Evolutionary conservation across 805 yeast genomes (phyloP).

Genomic region (Komagataella phaffii): DNA sequence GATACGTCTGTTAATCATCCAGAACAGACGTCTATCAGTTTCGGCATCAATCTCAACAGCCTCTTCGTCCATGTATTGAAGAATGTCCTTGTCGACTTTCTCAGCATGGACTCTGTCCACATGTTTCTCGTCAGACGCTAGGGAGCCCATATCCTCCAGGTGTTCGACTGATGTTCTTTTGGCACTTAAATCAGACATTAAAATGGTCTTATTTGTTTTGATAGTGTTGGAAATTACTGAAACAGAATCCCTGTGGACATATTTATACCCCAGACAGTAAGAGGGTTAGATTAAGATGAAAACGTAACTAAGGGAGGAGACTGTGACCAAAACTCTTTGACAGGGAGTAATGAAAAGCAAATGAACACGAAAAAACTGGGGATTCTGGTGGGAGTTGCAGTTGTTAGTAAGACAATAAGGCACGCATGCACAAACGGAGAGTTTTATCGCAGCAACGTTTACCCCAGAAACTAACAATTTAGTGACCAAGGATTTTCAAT

Average conservation of each 20-base stretch:
- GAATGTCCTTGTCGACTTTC: conserved; percentile 2
- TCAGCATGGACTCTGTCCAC: not conserved
- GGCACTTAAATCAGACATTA: not conserved
- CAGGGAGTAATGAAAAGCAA: not conserved
- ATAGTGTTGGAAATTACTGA: not conserved
- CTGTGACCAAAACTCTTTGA: not conserved
- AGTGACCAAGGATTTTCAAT: not conserved
- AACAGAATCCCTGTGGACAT: not conserved
- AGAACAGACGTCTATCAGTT: conserved; percentile 7
- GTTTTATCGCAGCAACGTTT: not conserved
- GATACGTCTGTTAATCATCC: conserved; percentile 36
- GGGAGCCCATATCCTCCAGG: not conserved
- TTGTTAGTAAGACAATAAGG: not conserved
- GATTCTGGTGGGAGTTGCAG: not conserved
- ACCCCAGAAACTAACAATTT: not conserved
- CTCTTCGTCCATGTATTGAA: conserved; percentile 2
- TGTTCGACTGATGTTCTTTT: not conserved
- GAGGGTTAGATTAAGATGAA: not conserved
- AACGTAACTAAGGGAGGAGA: not conserved
- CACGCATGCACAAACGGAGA: not conserved
- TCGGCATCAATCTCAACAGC: not conserved
- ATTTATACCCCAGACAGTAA: not conserved
- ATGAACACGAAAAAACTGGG: not conserved
- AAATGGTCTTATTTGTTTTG: not conserved
- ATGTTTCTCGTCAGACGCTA: not conserved